phyloP scores from a whole-genome alignment of 208 protist genomes.

The Acanthamoeba castellanii region DNA sequence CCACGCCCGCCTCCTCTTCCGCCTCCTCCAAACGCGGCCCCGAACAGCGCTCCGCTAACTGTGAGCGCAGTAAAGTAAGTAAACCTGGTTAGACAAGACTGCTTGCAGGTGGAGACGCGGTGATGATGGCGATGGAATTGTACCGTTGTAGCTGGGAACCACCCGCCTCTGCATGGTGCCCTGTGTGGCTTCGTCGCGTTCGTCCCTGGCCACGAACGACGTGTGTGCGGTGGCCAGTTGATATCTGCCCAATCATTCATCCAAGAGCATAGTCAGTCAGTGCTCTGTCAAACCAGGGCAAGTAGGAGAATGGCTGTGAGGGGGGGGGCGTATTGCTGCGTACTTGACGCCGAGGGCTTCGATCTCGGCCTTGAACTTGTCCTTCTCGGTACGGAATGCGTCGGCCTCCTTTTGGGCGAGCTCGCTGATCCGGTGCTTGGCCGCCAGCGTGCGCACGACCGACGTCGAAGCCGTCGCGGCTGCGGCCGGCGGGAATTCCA shows the following conservation, averaged over 20 bases:
- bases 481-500: background rate
- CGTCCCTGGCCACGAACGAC: constrained; percentile 64
- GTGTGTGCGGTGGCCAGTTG: constrained; percentile 32
- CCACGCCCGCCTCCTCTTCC: background rate
- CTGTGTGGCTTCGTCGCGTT: constrained; percentile 15
- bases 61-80: too few species aligned
- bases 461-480: background rate
- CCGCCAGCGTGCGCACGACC: background rate
- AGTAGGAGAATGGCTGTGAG: too few species aligned
- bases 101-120: too few species aligned
- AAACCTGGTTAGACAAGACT: background rate
- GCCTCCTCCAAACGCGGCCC: too few species aligned
- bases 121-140: background rate
- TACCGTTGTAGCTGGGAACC: background rate
- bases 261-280: too few species aligned
- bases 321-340: background rate
- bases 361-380: background rate
- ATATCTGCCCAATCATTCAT: background rate
- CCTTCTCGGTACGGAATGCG: background rate
- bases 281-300: too few species aligned
- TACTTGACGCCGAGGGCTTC: constrained; percentile 4
- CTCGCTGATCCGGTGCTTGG: background rate
- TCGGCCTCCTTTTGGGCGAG: background rate
- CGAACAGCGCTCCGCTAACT: background rate
- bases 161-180: constrained; percentile 43